phyloP scores from a whole-genome alignment of 164 flowering plant genomes.

The Pachysandra terminalis region DNA sequence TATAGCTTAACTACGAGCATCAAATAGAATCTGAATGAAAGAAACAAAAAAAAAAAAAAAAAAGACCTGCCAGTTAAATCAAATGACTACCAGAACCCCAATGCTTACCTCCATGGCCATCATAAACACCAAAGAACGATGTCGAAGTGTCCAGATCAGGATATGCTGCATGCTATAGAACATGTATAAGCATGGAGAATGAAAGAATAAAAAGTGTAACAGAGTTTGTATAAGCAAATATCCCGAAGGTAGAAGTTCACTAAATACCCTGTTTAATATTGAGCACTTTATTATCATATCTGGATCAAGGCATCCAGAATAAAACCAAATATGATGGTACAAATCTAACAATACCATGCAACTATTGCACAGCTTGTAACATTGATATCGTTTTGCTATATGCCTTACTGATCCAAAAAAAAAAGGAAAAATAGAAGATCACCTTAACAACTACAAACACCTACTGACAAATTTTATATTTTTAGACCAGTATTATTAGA shows the following conservation, averaged over 20 bases:
- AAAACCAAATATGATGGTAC: too few relatives aligned
- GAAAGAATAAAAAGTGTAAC: not conserved
- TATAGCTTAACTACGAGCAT: not conserved
- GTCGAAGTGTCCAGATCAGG: slow-evolving; percentile 77
- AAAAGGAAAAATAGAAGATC: not conserved
- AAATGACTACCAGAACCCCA: not conserved
- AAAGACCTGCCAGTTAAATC: not conserved
- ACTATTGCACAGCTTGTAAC: not conserved
- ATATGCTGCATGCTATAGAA: slow-evolving; percentile 80
- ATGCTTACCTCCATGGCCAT: slow-evolving; percentile 97
- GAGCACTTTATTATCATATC: not conserved
- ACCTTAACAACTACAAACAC: not conserved
- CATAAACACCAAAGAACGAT: slow-evolving; percentile 98
- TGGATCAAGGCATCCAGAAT: not conserved
- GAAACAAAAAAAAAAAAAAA: too few relatives aligned
- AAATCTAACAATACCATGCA: not conserved
- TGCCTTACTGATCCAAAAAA: too few relatives aligned
- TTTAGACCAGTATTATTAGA: too few relatives aligned
- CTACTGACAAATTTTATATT: too few relatives aligned
- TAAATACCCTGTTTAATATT: not conserved
- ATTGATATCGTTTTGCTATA: not conserved
- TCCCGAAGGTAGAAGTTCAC: not conserved
- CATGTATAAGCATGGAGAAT: slow-evolving; percentile 14
- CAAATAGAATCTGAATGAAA: not conserved
- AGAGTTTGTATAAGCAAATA: not conserved